Conservation (phyloP, 2,329 filamentous ascomycete genomes). For the Exophiala sideris region DNA sequence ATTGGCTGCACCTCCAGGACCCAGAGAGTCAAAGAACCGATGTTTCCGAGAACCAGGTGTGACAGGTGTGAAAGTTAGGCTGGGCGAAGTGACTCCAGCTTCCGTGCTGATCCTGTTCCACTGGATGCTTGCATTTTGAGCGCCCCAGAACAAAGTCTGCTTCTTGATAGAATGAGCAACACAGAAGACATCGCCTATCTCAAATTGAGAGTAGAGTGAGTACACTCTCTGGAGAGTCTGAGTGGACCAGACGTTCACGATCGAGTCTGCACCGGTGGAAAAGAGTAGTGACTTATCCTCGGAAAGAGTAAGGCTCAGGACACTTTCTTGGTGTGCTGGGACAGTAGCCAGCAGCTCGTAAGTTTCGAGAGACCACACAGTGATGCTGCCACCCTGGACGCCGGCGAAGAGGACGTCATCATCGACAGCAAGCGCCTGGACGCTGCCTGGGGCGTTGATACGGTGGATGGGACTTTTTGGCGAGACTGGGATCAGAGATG, state of each 20-base stretch:
- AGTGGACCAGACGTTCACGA: slow-evolving; percentile 92
- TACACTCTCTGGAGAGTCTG: slow-evolving; percentile 69
- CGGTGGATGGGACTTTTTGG: slow-evolving; percentile 22
- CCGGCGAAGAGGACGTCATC: slow-evolving; percentile 83
- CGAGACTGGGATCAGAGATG: neutral
- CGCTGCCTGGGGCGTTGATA: slow-evolving; percentile 29
- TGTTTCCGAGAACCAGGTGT: slow-evolving; percentile 74
- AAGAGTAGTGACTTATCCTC: slow-evolving; percentile 73
- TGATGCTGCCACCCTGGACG: slow-evolving; percentile 88
- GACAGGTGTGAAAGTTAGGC: slow-evolving; percentile 65
- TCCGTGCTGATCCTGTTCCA: slow-evolving; percentile 77
- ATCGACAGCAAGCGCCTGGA: slow-evolving; percentile 75
- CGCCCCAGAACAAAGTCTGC: slow-evolving; percentile 83
- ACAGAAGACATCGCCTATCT: slow-evolving; percentile 93
- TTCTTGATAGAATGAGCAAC: slow-evolving; percentile 79
- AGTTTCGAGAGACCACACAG: slow-evolving; percentile 83
- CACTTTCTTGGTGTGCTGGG: slow-evolving; percentile 86
- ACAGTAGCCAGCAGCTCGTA: slow-evolving; percentile 77
- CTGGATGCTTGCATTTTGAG: slow-evolving; percentile 62
- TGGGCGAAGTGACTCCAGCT: slow-evolving; percentile 56
- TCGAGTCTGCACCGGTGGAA: slow-evolving; percentile 87
- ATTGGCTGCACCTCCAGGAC: slow-evolving; percentile 73
- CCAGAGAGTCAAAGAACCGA: slow-evolving; percentile 83
- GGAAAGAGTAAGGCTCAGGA: slow-evolving; percentile 79
- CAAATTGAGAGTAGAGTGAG: slow-evolving; percentile 89